Evolutionary conservation across 805 yeast genomes (phyloP), one percentile per base, ranked within the genome.

Genomic region (Sugiyamaella marilandica): DNA sequence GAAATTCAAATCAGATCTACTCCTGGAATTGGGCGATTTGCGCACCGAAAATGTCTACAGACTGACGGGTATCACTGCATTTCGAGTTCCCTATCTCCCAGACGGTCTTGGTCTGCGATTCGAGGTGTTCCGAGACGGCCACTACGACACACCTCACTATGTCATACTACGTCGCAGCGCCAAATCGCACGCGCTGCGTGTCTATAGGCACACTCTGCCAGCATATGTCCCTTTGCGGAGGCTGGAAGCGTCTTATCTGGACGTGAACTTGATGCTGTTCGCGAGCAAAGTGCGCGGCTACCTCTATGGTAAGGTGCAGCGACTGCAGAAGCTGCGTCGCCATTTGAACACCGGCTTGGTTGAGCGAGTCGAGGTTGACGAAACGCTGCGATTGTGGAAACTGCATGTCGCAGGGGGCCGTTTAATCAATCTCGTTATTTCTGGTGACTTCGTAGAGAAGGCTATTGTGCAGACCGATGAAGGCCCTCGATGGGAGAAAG

Each of bases 291-390:
- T 59, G 11, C 50, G 57, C 10, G 14, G 36, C 13, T 83, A 83
- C 0, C 60, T 89, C 16, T 80, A 89, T 64, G 73, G 66, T 21
- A 95, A 89, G 64, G 94, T 85, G 34, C 84, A 82, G 54, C 74
- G 79, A 44, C 76, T 87, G 45, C 95, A 87, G 64, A 80, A 84
- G 1, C 86, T 89, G 57, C 70, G 87, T 49, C 45, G 35, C 33
- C 95, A 95, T 0, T 87, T 48, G 31, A 51, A 21, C 2, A 8
- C 51, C 5, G 45, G 33, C 13, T 19, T 45, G 16, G 53, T 55
- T 39, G 19, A 29, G 18, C 18, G 26, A 5, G 50, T 59, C 2
- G 55, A 59, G 34, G 51, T 48, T 2, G 62, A 59, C 19, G 48
- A 51, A 4, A 50, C 59, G 2, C 50, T 49, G 13, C 41, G 55